A percentile compares a stretch with the other conserved stretches of the same genome.
Evolutionary conservation across 2,329 filamentous ascomycete genomes (phyloP).

Genomic region (Cercospora janseana): DNA sequence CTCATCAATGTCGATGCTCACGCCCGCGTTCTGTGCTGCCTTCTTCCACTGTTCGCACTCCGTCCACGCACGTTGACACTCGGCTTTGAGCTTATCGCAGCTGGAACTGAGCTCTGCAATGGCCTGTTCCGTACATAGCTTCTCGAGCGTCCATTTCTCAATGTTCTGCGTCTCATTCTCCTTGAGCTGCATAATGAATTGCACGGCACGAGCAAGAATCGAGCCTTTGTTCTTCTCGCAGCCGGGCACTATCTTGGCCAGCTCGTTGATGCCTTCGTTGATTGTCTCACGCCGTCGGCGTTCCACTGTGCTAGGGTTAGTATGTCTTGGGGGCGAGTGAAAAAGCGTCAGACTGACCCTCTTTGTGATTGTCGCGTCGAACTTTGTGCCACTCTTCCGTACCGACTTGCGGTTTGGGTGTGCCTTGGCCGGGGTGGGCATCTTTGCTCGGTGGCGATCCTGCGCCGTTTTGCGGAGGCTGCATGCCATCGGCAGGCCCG

Average conservation of each 20-base stretch:
- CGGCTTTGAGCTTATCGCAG: slow-evolving; percentile 81
- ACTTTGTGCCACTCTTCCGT: slow-evolving; percentile 98
- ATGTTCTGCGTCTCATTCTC: slow-evolving; percentile 93
- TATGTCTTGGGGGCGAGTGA: neutral
- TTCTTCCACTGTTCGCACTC: slow-evolving; percentile 79
- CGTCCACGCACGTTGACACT: slow-evolving; percentile 73
- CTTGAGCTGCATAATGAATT: slow-evolving; percentile 91
- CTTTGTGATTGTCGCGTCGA: slow-evolving; percentile 97
- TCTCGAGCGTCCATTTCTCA: slow-evolving; percentile 90
- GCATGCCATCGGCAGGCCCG: slow-evolving; percentile 6
- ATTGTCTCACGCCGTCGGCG: slow-evolving; percentile 95
- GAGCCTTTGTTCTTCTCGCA: slow-evolving; percentile 99
- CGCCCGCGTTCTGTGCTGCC: slow-evolving; percentile 38
- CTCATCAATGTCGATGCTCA: slow-evolving; percentile 28
- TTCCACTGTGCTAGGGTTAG: slow-evolving; percentile 65
- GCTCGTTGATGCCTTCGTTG: slow-evolving; percentile 97
- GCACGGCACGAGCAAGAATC: slow-evolving; percentile 87
- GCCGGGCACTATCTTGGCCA: slow-evolving; percentile 94
- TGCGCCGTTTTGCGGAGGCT: slow-evolving; percentile 37
- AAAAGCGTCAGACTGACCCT: slow-evolving; percentile 60
- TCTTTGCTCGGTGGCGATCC: slow-evolving; percentile 42
- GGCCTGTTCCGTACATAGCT: slow-evolving; percentile 83
- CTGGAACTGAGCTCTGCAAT: slow-evolving; percentile 83
- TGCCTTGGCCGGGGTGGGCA: slow-evolving; percentile 22
- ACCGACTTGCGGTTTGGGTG: slow-evolving; percentile 78